Base-by-base conservation (phyloP, 306 rosid species). In the Prunus kanzakura region DNA sequence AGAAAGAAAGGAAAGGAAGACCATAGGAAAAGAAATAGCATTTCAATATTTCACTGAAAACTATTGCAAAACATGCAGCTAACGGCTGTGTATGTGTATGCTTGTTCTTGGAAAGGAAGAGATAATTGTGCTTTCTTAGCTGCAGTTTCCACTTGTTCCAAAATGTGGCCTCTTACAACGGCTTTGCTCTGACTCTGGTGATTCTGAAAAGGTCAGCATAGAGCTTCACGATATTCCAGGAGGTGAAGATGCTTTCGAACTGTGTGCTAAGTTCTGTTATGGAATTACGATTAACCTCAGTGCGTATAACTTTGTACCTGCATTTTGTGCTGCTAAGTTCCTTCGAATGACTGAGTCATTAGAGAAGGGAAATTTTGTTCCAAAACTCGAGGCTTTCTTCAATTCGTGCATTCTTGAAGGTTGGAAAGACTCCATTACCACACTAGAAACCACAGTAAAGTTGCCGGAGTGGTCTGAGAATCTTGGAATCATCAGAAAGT, bases 211-310 rank as follows among this genome's bases (percentile, higher is more conserved):
- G 57, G 72, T 82, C 73, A 87, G 80, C 51, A 76, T 91, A 45
- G 97, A 92, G 78, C 92, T 95, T 66, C 88, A 90, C 64, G 97
- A 95, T 25, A 85, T 90, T 79, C 97, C 98, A 1, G 97, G 98
- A 67, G 98, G 93, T 16, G 85, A 89, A 87, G 88, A 88, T 5
- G 97, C 89, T 78, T 95, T 95, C 68, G 99, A 95, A 74, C 84
- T 90, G 19, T 95, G 96, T 72, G 89, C 97, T 22, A 95, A 95
- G 83, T 95, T 89, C 69, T 92, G 99, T 73, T 95, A 95, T 43
- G 99, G 97, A 71, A 89, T 95, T 50, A 84, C 93, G 32, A 91
- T 95, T 73, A 86, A 91, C 78, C 87, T 95, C 65, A 88, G 99
- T 78, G 97, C 99, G 10, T 90, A 89, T 61, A 95, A 92, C 83